Base-by-base conservation (phyloP, 345 rosid species). In the Moricandia moricandioides region DNA sequence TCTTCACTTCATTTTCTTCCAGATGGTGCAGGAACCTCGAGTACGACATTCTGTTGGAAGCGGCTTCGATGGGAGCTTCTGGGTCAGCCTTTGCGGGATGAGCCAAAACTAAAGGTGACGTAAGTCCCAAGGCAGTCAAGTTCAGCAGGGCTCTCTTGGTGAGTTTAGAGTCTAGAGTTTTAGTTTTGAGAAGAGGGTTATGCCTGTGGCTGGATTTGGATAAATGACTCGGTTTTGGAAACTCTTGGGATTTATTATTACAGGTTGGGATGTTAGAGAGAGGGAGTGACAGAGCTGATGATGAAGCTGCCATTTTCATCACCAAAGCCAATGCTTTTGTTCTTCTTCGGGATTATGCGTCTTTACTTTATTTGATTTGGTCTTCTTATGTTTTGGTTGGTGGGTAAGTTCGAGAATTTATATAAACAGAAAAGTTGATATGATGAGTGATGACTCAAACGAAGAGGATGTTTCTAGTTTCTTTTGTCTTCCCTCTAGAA, bases 21-120 rank as follows among this genome's bases (percentile, higher is more conserved):
- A 91, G 75, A 77, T 87, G 87, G 75, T 75, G 75, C 79, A 87
- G 60, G 78, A 91, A 91, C 69, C 87, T 84, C 1, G 92, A 82
- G 78, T 85, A 91, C 0, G 94, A 84, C 75, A 86, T 63, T 78
- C 85, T 81, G 49, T 58, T 87, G 9, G 94, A 89, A 47, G 88
- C 67, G 59, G 83, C 73, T 40, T 81, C 82, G 1, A 54, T 47
- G 5, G 89, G 95, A 80, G 69, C 68, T 78, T 82, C 91, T 31
- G 91, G 90, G 60, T 84, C 83, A 47, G 90, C 84, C 51, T 71
- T 83, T 29, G 84, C 88, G n/a, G 86, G 80, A 58, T 45, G 74
- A 51, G 58, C 61, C 65, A 66, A 24, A 13, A 34, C 47, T 13
- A 80, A 72, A 61, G 69, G 62, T 57, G 72, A 79, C 29, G 76